phyloP scores from a whole-genome alignment of 768 basidiomycete genomes.

The Russula abietina region DNA sequence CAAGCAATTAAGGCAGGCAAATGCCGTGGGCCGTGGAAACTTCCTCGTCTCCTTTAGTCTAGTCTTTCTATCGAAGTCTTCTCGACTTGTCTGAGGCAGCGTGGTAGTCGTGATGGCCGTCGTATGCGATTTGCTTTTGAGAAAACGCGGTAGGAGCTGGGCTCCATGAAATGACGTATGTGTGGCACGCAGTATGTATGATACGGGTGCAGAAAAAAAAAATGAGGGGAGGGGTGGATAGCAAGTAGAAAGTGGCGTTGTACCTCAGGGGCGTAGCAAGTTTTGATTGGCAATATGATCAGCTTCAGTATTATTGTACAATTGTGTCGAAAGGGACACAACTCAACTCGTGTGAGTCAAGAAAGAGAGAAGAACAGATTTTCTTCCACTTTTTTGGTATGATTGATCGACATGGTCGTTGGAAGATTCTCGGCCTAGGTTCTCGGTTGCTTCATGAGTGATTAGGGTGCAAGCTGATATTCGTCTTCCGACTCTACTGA shows the following conservation, averaged over 20 bases:
- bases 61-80: not conserved
- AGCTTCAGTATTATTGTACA: not conserved
- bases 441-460: not conserved
- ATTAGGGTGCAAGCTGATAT: no score
- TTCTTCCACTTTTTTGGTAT: not conserved
- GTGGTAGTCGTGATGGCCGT: not conserved
- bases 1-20: not conserved
- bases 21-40: not conserved
- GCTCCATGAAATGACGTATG: not conserved
- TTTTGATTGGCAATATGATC: not conserved
- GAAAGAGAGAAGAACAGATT: not conserved
- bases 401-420: not conserved
- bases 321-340: constrained; percentile 7
- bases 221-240: not conserved
- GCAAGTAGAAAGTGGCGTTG: not conserved
- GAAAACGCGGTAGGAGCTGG: not conserved
- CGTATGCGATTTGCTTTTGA: not conserved
- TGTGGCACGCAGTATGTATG: not conserved
- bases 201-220: not conserved
- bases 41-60: not conserved
- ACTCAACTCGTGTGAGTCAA: not conserved
- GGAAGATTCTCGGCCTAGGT: not conserved
- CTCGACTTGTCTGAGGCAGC: not conserved
- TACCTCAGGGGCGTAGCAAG: not conserved
- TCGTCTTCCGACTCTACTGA: no score